A percentile compares a stretch with the other conserved stretches of the same genome.
Evolutionary conservation across 1,284 basidiomycete species (phyloP).

Genomic region (Rhizopogon hawkerae): DNA sequence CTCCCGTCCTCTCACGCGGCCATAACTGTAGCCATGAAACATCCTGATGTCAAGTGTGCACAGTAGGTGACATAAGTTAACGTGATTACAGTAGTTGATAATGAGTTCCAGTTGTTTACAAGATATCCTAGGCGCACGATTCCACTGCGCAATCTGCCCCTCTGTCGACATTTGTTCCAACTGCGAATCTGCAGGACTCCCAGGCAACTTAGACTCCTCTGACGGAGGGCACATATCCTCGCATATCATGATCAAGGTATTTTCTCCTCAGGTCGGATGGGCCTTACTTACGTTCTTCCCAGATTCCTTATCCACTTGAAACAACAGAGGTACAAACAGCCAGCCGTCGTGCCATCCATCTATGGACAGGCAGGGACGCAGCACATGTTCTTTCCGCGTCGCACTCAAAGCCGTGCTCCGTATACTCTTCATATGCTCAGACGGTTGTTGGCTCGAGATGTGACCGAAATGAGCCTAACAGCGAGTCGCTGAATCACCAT

Average conservation of each 20-base stretch:
- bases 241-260: slow-evolving; percentile 88
- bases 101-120: slow-evolving; percentile 61
- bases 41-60: slow-evolving; percentile 62
- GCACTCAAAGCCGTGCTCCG: slow-evolving; percentile 45
- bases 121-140: slow-evolving; percentile 83
- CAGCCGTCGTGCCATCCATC: slow-evolving; percentile 61
- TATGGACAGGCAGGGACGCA: slow-evolving; percentile 73
- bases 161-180: slow-evolving; percentile 80
- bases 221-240: slow-evolving; percentile 72
- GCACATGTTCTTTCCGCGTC: slow-evolving; percentile 38
- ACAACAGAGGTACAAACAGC: slow-evolving; percentile 65
- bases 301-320: slow-evolving; percentile 81
- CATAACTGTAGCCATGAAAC: slow-evolving; percentile 49
- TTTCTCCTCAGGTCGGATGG: background rate
- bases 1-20: slow-evolving; percentile 10
- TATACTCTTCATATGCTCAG: slow-evolving; percentile 52
- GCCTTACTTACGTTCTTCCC: background rate
- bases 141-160: slow-evolving; percentile 84
- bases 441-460: slow-evolving; percentile 51
- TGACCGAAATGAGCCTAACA: slow-evolving; percentile 20
- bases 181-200: slow-evolving; percentile 79
- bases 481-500: slow-evolving; percentile 42
- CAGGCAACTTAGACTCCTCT: slow-evolving; percentile 66
- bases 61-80: slow-evolving; percentile 49
- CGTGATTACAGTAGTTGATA: background rate